phyloP scores from a whole-genome alignment of 2,329 filamentous ascomycete species.

The Penicillium olsonii region DNA sequence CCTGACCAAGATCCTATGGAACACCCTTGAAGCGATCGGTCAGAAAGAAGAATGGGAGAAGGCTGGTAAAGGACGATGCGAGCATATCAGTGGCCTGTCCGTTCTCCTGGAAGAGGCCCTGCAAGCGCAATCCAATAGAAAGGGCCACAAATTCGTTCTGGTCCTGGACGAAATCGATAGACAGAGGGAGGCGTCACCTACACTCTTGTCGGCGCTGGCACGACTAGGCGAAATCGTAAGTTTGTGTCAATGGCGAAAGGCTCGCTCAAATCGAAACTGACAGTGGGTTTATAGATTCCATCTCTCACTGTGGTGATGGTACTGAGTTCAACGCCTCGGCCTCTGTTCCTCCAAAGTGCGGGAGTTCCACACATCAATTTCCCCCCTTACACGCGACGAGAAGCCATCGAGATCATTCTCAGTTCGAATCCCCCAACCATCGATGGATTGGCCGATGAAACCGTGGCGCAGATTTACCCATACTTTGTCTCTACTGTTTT shows the following conservation, averaged over 20 bases:
- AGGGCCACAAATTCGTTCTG: conserved; percentile 67
- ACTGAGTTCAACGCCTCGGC: conserved; percentile 66
- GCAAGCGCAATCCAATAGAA: conserved; percentile 28
- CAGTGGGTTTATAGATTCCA: conserved; percentile 62
- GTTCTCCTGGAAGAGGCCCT: conserved; percentile 64
- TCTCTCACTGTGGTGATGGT: conserved; percentile 76
- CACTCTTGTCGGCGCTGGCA: conserved; percentile 76
- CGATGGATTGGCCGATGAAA: conserved; percentile 32
- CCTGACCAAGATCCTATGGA: conserved; percentile 48
- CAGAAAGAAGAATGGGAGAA: conserved; percentile 45
- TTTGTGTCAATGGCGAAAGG: conserved; percentile 13
- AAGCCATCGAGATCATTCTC: conserved; percentile 77
- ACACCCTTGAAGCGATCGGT: conserved; percentile 38
- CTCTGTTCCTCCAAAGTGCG: conserved; percentile 68
- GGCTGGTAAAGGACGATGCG: conserved; percentile 64
- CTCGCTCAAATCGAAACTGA: conserved; percentile 1
- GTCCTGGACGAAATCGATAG: conserved; percentile 87
- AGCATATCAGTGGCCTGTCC: conserved; percentile 74
- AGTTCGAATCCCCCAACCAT: conserved; percentile 48
- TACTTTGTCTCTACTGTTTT: conserved; percentile 83
- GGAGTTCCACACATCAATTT: conserved; percentile 79
- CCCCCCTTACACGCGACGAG: conserved; percentile 76
- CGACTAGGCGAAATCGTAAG: conserved; percentile 77
- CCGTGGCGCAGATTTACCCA: conserved; percentile 46
- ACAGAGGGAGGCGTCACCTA: conserved; percentile 76